phyloP scores from a whole-genome alignment of 768 basidiomycete genomes.

The Flagelloscypha sp. region DNA sequence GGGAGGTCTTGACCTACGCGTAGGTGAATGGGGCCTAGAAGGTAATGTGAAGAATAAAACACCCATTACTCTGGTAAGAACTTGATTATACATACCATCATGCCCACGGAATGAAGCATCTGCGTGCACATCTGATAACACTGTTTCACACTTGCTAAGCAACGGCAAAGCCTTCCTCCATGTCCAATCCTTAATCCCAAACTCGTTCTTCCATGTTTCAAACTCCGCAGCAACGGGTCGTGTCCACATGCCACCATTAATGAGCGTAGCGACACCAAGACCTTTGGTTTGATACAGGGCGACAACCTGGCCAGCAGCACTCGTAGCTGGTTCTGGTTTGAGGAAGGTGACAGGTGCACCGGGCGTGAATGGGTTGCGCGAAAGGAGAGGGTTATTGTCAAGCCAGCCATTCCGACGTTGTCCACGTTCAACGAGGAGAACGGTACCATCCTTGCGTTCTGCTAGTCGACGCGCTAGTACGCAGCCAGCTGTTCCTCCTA shows the following conservation, averaged over 20 bases:
- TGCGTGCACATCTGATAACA: constrained; percentile 1
- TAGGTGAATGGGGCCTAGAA: no score
- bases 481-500: constrained; percentile 33
- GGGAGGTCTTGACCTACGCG: no score
- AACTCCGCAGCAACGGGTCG: constrained; percentile 20
- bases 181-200: constrained; percentile 23
- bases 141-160: constrained; percentile 18
- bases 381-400: constrained; percentile 24
- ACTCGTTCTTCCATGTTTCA: constrained; percentile 18
- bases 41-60: no score
- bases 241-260: constrained; percentile 23
- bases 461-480: constrained; percentile 30
- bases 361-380: constrained; percentile 16
- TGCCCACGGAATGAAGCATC: constrained; percentile 5
- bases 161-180: constrained; percentile 18
- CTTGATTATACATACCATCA: constrained; percentile 4
- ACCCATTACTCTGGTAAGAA: no score
- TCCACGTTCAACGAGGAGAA: constrained; percentile 30
- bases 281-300: constrained; percentile 17
- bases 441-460: constrained; percentile 19
- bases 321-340: constrained; percentile 10
- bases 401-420: constrained; percentile 20
- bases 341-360: constrained; percentile 12
- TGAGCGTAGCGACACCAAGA: constrained; percentile 21
- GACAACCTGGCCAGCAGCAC: constrained; percentile 9